Evolutionary conservation across 805 yeast species (phyloP), one percentile per base, ranked within the genome.

Genomic region (Clavispora vitiphila): DNA sequence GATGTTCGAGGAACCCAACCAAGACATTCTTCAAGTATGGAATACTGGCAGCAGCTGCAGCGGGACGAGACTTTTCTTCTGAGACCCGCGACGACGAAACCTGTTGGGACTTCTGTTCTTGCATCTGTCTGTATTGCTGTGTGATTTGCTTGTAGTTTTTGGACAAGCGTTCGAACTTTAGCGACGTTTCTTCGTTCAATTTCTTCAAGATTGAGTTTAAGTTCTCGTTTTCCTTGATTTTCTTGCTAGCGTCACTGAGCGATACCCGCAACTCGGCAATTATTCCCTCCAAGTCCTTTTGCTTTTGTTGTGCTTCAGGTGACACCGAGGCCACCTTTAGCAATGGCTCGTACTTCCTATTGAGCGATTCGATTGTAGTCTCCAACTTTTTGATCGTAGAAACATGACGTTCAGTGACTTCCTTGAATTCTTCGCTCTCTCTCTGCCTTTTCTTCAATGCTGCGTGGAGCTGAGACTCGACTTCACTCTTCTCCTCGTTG

Each of bases 1-100:
- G 85, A 57, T 86, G 96, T 56, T 90, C 96, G 41, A 93, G 63
- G 58, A 85, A 93, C 2, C 97, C 97, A 2, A 91, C 66, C n/a
- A 91, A 62, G 2, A 91, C 96, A 57, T 93, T 93, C 60, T 86
- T 86, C 39, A 89, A 72, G 58, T 91, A 91, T 10, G 95, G 86
- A 16, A 83, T 71, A 52, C 79, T 83, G 24, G 37, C 36, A 26
- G 30, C 30, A 14, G 20, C 9, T 4, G 32, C 5, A 6, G 20
- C 8, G 12, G 32, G 12, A 29, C 20, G 32, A 2, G 38, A 45
- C 14, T 16, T 39, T 21, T 34, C 39, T 15, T 63, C 60, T 3
- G 54, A 47, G 11, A 34, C 22, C 27, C 41, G 47, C 20, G 49
- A 27, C 5, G 49, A 36, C 8, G 47, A 41, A 2, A 37, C 23